These are phyloP conservation scores for Fraxinus baroniana DNA, from an alignment of 305 asterid genomes.

Conservation along the genomic window DNA sequence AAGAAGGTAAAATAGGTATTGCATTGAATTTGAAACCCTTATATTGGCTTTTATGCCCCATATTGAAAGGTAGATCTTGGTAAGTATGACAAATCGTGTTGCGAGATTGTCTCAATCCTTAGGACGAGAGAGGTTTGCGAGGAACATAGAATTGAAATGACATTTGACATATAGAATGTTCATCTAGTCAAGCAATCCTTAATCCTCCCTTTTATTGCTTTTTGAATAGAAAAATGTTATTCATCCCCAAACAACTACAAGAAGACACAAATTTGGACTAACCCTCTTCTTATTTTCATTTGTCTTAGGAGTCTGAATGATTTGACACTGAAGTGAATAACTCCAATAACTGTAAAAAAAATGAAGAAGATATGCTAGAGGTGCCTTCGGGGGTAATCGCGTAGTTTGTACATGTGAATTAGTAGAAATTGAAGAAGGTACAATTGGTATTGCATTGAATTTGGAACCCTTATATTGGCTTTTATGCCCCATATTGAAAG, in stretches of 20 bases:
- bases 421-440: not conserved
- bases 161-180: conserved; percentile 16
- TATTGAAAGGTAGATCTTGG: not conserved
- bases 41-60: not conserved
- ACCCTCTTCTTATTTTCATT: too few species aligned
- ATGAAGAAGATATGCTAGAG: not conserved
- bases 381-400: not conserved
- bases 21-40: not conserved
- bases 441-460: not conserved
- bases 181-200: not conserved
- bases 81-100: too few species aligned
- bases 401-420: too few species aligned
- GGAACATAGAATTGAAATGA: conserved; percentile 2
- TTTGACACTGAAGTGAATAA: not conserved
- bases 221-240: too few species aligned
- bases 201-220: conserved; percentile 1
- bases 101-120: not conserved
- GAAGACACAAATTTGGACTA: not conserved
- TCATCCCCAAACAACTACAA: not conserved
- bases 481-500: not conserved
- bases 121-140: conserved; percentile 9
- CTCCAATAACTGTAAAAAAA: not conserved
- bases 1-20: not conserved
- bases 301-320: not conserved
- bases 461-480: not conserved